Base-by-base conservation (phyloP, 345 rosid genomes). In the Citrus inodora region DNA sequence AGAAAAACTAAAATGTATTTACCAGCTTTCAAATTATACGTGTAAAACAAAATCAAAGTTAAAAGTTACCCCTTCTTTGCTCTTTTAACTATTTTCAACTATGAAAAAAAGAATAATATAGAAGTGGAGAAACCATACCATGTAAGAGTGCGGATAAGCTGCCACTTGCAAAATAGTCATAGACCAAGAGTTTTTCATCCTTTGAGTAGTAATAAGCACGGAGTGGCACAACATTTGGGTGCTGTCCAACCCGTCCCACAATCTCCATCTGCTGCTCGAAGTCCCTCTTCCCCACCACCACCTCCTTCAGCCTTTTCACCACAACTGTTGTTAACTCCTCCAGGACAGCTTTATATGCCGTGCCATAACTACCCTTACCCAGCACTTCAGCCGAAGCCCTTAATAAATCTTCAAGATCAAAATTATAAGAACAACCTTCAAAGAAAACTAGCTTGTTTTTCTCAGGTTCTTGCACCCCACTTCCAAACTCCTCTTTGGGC, bases 251-350 rank as follows among this genome's bases (percentile, higher is more conserved):
- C 74, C 89, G 81, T 53, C 98, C 91, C 7, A 93, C 88, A 59
- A 85, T 80, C 85, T 92, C 97, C 98, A 93, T 95, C 82, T 93
- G 98, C 87, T 92, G 98, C 71, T 95, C 98, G 38, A 95, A 95
- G 40, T 95, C 98, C 61, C 84, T 85, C 90, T 90, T 93, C 64
- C 97, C 94, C 40, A 85, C 92, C 27, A 83, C 89, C 60, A 90
- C 94, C 81, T 93, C 98, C 59, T 85, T 92, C 87, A 95, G 80
- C 87, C 98, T 85, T 82, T 95, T 95, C 46, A 95, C 98, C 53
- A 91, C 98, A 27, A 93, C 97, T 0, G 95, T 91, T 16, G 87
- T 90, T 32, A 91, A 86, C 78, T 92, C 97, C 82, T 93, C 97
- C 85, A 95, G 82, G 55, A 92, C 88, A 13, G 98, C 98, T 84